Base-by-base conservation (phyloP, 495 filamentous ascomycete species). In the Xylaria palmicola region DNA sequence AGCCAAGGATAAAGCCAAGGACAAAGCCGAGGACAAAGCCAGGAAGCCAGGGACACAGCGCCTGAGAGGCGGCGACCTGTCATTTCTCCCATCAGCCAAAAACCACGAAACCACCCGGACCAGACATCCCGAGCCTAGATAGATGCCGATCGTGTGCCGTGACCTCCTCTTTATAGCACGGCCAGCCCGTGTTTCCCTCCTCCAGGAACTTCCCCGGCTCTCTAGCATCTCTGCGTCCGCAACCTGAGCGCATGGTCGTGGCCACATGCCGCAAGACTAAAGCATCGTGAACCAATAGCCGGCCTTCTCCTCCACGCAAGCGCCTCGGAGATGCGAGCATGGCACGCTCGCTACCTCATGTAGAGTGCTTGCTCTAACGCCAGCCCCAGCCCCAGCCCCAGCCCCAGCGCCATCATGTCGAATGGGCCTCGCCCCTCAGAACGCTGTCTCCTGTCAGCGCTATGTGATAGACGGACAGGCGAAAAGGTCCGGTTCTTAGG, bases 401-500 rank as follows among this genome's bases (percentile, higher is more conserved):
- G 6, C 52, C 40, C 40, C 49, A 47, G 37, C 40, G 3, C 30
- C 29, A 66, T 34, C 55, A 87, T 86, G 82, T 75, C 74, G 51
- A 81, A 77, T 60, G 78, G 81, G 4, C 88, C 89, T 20, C 74
- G 82, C 34, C 85, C 91, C 19, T 89, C 88, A 9, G 79, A 74
- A 40, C 81, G 90, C 37, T 85, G 84, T 57, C 85, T 92, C 58
- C 81, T 97, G 43, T 85, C 83, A 17, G 77, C 84, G 32, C 77
- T 97, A 6, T 74, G 77, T 15, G 72, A 67, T 27, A 76, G 79
- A 36, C 74, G 80, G 22, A 65, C 78, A 15, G 87, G 89, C 36
- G 78, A 84, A 13, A 97, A 97, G 74, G 85, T 97, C 60, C 86
- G 93, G 54, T 96, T 97, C 74, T 79, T 97, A 24, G 93, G 92